Conservation (phyloP, 768 basidiomycete species). For the Galerina sulciceps region DNA sequence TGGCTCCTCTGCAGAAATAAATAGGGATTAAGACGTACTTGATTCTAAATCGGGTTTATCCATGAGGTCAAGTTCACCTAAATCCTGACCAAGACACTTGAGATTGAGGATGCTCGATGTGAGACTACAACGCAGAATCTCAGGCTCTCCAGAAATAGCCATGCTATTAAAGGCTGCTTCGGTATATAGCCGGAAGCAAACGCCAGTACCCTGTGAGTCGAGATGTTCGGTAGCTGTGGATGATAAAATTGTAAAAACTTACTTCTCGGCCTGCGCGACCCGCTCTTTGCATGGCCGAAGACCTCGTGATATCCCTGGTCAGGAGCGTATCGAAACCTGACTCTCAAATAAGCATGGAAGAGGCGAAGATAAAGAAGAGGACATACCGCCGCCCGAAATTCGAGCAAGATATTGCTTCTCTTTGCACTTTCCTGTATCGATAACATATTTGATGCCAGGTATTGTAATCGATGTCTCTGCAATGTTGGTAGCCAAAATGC, state of each 20-base stretch:
- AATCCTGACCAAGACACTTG: constrained; percentile 80
- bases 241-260: constrained; percentile 13
- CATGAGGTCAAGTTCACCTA: constrained; percentile 86
- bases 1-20: not conserved
- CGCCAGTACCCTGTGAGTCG: constrained; percentile 66
- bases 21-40: constrained; percentile 50
- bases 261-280: constrained; percentile 97
- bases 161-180: constrained; percentile 76
- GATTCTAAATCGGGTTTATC: constrained; percentile 80
- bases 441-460: constrained; percentile 92
- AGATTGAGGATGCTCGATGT: constrained; percentile 85
- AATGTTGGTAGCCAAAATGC: constrained; percentile 96
- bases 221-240: not conserved
- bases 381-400: constrained; percentile 67
- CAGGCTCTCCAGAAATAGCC: constrained; percentile 74
- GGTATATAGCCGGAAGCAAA: constrained; percentile 93
- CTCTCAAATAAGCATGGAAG: no score
- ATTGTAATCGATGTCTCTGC: constrained; percentile 99
- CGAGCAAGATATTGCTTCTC: constrained; percentile 86
- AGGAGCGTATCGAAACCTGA: constrained; percentile 88
- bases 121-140: constrained; percentile 88
- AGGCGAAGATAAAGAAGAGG: not conserved
- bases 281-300: constrained; percentile 90
- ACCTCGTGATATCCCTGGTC: constrained; percentile 83
- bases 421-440: constrained; percentile 96